Percentiles rank a stretch among this genome's conserved stretches.
phyloP scores from a whole-genome alignment of 2,329 filamentous ascomycete species.

The Triangularia verruculosa region DNA sequence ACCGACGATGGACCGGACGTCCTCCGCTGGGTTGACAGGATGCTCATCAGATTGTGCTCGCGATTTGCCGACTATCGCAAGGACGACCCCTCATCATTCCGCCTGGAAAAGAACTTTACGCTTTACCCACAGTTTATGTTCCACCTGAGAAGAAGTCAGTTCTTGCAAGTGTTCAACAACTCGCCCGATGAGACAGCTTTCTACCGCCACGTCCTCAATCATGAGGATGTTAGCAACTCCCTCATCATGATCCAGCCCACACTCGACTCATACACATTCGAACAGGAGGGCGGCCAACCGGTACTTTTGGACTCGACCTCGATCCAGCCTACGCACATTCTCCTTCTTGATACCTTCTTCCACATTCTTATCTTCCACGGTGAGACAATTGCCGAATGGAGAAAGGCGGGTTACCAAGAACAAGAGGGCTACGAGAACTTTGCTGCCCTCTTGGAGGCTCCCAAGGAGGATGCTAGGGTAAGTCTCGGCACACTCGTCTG shows the following conservation, averaged over 20 bases:
- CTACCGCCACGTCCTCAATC: constrained; percentile 93
- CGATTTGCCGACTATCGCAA: constrained; percentile 97
- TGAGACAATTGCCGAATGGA: constrained; percentile 96
- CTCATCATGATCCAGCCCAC: constrained; percentile 99
- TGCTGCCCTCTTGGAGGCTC: constrained; percentile 78
- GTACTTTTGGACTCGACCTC: constrained; percentile 96
- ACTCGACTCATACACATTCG: constrained; percentile 93
- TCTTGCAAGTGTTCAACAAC: constrained; percentile 99
- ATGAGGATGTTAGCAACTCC: constrained; percentile 95
- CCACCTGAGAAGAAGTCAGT: constrained; percentile 93
- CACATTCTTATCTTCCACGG: constrained; percentile 99
- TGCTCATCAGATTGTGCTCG: constrained; percentile 95
- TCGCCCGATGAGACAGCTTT: constrained; percentile 99
- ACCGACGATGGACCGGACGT: constrained; percentile 99
- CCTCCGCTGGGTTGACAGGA: constrained; percentile 94
- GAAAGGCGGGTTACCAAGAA: constrained; percentile 95
- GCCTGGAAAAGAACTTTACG: constrained; percentile 97
- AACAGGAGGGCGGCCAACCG: constrained; percentile 87
- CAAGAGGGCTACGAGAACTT: constrained; percentile 99
- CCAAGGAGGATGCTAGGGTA: constrained; percentile 94
- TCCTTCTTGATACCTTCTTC: constrained; percentile 97
- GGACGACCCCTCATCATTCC: constrained; percentile 95
- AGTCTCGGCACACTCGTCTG: constrained; percentile 34
- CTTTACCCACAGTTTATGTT: constrained; percentile 99
- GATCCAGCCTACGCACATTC: constrained; percentile 89